Evolutionary conservation across 2,329 filamentous ascomycete species (phyloP).

Genomic region (Setomelanomma holmii): DNA sequence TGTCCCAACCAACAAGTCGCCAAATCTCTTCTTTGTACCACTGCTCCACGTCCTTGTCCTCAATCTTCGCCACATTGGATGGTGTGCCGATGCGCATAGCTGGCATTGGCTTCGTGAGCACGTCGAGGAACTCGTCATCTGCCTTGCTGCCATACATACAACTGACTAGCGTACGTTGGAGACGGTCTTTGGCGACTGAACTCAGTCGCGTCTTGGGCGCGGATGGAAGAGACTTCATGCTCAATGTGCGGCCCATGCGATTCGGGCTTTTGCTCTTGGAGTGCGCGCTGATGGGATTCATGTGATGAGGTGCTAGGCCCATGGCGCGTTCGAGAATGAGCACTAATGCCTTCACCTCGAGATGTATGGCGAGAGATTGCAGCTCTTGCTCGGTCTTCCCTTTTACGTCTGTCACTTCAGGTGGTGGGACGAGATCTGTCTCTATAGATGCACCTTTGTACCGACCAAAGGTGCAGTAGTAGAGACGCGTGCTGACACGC

Average conservation of each 20-base stretch:
- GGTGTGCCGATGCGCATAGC: constrained; percentile 24
- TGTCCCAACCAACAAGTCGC: constrained; percentile 65
- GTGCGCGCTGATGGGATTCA: constrained; percentile 33
- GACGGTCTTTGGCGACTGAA: constrained; percentile 49
- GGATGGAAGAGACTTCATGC: constrained; percentile 28
- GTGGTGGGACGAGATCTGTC: constrained; percentile 30
- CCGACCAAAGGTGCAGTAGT: constrained; percentile 48
- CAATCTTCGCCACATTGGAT: constrained; percentile 44
- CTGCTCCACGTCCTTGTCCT: constrained; percentile 53
- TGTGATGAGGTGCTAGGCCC: constrained; percentile 46
- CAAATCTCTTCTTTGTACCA: constrained; percentile 66
- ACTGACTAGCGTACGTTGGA: constrained; percentile 55
- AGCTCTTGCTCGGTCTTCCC: constrained; percentile 21
- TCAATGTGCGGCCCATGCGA: constrained; percentile 30
- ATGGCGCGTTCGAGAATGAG: constrained; percentile 51
- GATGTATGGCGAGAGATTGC: constrained; percentile 28
- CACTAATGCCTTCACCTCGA: constrained; percentile 53
- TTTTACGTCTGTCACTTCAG: constrained; percentile 6
- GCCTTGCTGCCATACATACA: constrained; percentile 51
- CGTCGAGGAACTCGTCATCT: constrained; percentile 51
- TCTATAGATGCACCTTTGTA: constrained; percentile 34
- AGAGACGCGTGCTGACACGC: constrained; percentile 48
- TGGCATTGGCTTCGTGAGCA: constrained; percentile 50
- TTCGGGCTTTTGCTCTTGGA: constrained; percentile 5
- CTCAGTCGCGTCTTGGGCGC: constrained; percentile 43